Conservation (phyloP, 441 rosid genomes). For the Pelargonium citronellum region DNA sequence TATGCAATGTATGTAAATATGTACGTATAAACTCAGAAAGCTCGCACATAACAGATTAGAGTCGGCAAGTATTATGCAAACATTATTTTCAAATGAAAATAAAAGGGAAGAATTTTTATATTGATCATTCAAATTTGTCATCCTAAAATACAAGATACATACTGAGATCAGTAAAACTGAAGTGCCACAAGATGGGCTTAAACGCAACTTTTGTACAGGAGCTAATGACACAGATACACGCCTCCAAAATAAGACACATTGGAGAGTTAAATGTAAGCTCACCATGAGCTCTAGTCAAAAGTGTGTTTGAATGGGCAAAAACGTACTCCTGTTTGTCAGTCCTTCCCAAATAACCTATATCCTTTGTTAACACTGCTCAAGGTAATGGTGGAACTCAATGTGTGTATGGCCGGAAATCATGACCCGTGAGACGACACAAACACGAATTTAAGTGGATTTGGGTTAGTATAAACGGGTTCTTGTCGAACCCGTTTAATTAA, state of each 20-base stretch:
- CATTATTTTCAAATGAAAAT: not conserved
- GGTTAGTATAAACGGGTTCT: too few species aligned
- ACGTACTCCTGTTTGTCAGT: too few species aligned
- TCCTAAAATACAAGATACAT: conserved; percentile 1
- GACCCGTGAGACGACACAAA: too few species aligned
- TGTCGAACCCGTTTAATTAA: too few species aligned
- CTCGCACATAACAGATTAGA: not conserved
- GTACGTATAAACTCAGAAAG: not conserved
- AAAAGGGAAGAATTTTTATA: not conserved
- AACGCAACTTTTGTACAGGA: too few species aligned
- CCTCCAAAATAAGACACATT: not conserved
- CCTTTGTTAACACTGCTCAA: too few species aligned
- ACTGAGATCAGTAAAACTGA: not conserved
- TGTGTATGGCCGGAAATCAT: too few species aligned
- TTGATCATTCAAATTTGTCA: not conserved
- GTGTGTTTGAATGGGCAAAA: too few species aligned
- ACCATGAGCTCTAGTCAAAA: not conserved
- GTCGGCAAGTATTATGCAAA: not conserved
- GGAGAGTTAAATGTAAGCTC: too few species aligned
- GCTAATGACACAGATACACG: not conserved
- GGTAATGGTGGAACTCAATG: too few species aligned
- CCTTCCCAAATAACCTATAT: too few species aligned
- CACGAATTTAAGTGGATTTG: too few species aligned
- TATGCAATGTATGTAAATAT: not conserved
- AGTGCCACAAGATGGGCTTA: not conserved